Conservation (phyloP, 2,329 filamentous ascomycete species). For the Penicillium sp. region DNA sequence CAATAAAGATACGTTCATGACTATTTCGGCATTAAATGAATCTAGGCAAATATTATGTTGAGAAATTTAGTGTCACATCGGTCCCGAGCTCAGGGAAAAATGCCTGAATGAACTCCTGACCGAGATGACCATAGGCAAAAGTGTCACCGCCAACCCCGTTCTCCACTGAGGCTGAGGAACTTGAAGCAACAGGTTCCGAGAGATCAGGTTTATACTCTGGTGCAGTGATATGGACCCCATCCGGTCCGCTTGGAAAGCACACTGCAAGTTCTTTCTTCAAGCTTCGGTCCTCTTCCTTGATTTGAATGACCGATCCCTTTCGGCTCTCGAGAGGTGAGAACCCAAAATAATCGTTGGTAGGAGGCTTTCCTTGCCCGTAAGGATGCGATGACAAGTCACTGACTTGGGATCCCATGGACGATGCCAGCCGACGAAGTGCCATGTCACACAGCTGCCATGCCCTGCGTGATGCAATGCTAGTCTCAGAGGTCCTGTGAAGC, state of each 20-base stretch:
- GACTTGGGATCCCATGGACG: slow-evolving; percentile 26
- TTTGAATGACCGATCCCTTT: not conserved
- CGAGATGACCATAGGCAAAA: not conserved
- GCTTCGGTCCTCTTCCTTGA: not conserved
- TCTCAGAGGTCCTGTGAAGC: slow-evolving; percentile 41
- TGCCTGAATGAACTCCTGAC: not conserved
- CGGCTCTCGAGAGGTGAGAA: not conserved
- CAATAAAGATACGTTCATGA: not conserved
- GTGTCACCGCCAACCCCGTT: not conserved
- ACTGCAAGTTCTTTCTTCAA: not conserved
- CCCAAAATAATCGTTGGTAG: not conserved
- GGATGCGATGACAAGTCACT: slow-evolving; percentile 14
- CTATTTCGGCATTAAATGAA: not conserved
- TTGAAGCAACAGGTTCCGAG: not conserved
- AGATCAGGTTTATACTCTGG: not conserved
- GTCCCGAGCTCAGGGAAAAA: slow-evolving; percentile 5
- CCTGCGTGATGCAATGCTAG: slow-evolving; percentile 38
- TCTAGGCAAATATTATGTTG: not conserved
- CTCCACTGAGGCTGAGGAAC: not conserved
- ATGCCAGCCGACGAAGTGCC: slow-evolving; percentile 29
- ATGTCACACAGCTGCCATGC: slow-evolving; percentile 42
- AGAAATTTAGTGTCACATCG: not conserved
- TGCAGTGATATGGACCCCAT: not conserved
- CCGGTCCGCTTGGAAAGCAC: not conserved
- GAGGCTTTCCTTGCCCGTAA: slow-evolving; percentile 22